These are phyloP conservation scores for Pulveroboletus frians DNA, from an alignment of 768 basidiomycete species.

Conservation along the genomic window DNA sequence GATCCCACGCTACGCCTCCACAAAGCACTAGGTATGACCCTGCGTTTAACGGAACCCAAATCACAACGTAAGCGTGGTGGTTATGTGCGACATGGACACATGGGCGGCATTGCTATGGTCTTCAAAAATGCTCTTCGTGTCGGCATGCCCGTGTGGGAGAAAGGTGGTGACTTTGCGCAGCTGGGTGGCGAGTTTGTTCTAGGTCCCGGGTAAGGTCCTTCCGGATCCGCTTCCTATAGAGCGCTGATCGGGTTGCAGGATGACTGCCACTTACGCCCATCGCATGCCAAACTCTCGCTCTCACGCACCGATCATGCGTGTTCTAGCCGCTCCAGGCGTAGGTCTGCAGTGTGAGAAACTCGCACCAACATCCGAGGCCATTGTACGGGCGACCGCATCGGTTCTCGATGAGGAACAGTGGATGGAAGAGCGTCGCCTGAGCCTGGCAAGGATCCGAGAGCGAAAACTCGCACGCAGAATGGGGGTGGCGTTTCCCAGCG, in stretches of 20 bases:
- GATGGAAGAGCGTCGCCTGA: constrained; percentile 33
- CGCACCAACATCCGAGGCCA: constrained; percentile 1
- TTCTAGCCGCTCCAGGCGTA: constrained; percentile 60
- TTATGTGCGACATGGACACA: constrained; percentile 61
- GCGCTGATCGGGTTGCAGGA: constrained; percentile 32
- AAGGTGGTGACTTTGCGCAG: constrained; percentile 70
- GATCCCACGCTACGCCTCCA: constrained; percentile 71
- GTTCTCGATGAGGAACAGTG: constrained; percentile 29
- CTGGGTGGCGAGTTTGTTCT: constrained; percentile 88
- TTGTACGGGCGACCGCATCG: constrained; percentile 1
- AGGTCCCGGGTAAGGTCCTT: constrained; percentile 52
- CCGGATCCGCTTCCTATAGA: constrained; percentile 4
- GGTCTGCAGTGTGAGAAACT: constrained; percentile 23
- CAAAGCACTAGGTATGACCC: constrained; percentile 69
- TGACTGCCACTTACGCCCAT: constrained; percentile 70
- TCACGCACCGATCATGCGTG: constrained; percentile 67
- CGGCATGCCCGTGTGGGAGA: constrained; percentile 79
- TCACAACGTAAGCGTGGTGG: constrained; percentile 42
- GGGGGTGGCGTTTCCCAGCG: constrained; percentile 23
- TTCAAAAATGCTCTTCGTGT: constrained; percentile 63
- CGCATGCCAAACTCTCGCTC: constrained; percentile 75
- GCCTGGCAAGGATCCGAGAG: constrained; percentile 29
- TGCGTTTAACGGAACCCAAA: constrained; percentile 40
- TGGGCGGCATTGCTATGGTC: constrained; percentile 72
- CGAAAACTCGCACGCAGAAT: constrained; percentile 30